These are phyloP conservation scores for Thelonectria rubi DNA, from an alignment of 2,329 filamentous ascomycete species.

Conservation along the genomic window DNA sequence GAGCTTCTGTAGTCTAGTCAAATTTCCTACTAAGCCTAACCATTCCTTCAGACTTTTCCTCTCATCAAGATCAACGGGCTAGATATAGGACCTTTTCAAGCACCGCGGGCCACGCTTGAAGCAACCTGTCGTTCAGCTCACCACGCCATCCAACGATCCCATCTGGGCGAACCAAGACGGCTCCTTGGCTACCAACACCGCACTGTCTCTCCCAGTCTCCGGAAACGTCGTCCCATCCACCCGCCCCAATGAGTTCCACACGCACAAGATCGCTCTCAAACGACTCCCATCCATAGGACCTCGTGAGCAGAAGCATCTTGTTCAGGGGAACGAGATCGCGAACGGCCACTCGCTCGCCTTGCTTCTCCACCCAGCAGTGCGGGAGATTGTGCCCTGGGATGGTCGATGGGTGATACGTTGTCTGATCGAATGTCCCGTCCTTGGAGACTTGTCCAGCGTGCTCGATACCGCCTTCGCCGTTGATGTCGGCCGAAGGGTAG, in stretches of 20 bases:
- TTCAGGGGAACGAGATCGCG: conserved; percentile 12
- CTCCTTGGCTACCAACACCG: background rate
- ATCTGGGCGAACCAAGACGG: conserved; percentile 13
- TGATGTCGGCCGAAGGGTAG: conserved; percentile 9
- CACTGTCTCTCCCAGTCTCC: conserved; percentile 10
- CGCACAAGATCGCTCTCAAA: conserved; percentile 6
- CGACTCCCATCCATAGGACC: conserved; percentile 1
- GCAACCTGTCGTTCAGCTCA: background rate
- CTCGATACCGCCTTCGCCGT: background rate
- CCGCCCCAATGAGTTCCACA: background rate
- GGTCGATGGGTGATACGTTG: conserved; percentile 4
- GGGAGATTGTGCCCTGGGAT: conserved; percentile 10
- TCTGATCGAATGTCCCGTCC: conserved; percentile 4
- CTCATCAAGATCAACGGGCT: background rate
- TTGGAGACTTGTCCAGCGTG: conserved; percentile 3
- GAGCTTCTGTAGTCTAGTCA: too few relatives aligned
- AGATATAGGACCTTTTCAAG: background rate
- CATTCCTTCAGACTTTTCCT: too few relatives aligned
- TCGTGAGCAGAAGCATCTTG: conserved; percentile 9
- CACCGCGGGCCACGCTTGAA: background rate
- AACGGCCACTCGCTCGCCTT: conserved; percentile 1
- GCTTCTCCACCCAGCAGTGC: conserved; percentile 14
- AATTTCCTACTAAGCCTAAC: too few relatives aligned
- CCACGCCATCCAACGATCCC: conserved; percentile 11
- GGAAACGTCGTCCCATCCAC: conserved; percentile 1